Conservation (phyloP, 208 protist genomes). For the Histomonas meleagridis region DNA sequence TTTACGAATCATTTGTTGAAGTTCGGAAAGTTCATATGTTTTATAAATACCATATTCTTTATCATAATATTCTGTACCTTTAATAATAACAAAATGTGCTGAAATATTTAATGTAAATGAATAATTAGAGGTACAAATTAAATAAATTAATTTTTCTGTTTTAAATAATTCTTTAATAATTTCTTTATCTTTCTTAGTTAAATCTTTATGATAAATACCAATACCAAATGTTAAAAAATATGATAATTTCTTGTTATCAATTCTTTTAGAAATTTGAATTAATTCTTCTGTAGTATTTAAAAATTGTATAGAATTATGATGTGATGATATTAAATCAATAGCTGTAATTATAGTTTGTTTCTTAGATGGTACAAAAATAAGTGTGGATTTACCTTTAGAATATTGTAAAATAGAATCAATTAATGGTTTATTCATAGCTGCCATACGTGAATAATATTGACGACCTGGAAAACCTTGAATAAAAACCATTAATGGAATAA, state of each 20-base stretch:
- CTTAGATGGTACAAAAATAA: constrained; percentile 96
- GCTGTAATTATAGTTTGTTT: constrained; percentile 53
- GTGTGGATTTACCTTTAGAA: constrained; percentile 75
- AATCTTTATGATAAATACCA: constrained; percentile 94
- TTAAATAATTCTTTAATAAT: constrained; percentile 54
- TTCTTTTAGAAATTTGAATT: background rate
- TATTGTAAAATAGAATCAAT: constrained; percentile 64
- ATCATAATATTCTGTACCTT: constrained; percentile 98
- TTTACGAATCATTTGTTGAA: constrained; percentile 98
- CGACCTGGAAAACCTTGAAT: constrained; percentile 76
- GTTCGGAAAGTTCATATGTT: constrained; percentile 94
- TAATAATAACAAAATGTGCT: constrained; percentile 97
- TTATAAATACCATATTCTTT: constrained; percentile 82
- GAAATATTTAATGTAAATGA: constrained; percentile 99
- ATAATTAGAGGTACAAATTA: constrained; percentile 96
- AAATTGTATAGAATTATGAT: background rate
- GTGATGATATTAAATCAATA: constrained; percentile 17
- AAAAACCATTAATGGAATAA: constrained; percentile 53
- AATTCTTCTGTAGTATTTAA: background rate
- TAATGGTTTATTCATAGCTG: constrained; percentile 96
- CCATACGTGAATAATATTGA: constrained; percentile 95
- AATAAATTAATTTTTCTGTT: constrained; percentile 41
- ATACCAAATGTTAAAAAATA: constrained; percentile 92
- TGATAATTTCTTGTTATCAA: constrained; percentile 49
- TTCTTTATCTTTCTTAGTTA: constrained; percentile 56